phyloP scores from a whole-genome alignment of 139 green algal species.

The Chlorella vulgaris region DNA sequence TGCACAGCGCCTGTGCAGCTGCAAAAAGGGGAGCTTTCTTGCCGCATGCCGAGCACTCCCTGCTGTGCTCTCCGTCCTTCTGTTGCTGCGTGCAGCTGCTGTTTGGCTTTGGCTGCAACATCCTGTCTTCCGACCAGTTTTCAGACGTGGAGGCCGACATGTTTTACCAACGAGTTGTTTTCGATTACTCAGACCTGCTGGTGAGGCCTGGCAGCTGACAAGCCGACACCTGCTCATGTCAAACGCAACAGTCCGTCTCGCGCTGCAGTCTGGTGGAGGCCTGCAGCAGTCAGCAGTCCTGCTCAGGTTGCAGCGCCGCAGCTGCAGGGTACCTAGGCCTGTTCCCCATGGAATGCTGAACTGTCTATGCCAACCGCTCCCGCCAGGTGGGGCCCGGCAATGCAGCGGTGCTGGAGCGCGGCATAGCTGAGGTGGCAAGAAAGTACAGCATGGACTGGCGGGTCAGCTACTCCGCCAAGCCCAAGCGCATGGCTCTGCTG shows the following conservation, averaged over 20 bases:
- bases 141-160: conserved; percentile 26
- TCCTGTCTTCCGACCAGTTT: conserved; percentile 43
- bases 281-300: not conserved
- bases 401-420: conserved; percentile 63
- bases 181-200: conserved; percentile 70
- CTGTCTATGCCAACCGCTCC: not conserved
- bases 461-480: conserved; percentile 56
- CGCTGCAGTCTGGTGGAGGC: too few species aligned
- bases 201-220: conserved; percentile 8
- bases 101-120: conserved; percentile 81
- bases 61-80: too few species aligned
- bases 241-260: too few species aligned
- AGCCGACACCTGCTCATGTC: too few species aligned
- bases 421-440: conserved; percentile 64
- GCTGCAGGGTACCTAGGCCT: too few species aligned
- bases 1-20: too few species aligned
- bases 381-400: conserved; percentile 60
- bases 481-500: conserved; percentile 64
- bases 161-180: conserved; percentile 72
- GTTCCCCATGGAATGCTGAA: not conserved
- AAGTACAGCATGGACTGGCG: conserved; percentile 72
- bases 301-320: not conserved
- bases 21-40: too few species aligned
- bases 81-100: conserved; percentile 47
- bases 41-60: too few species aligned